A percentile compares a stretch with the other conserved stretches of the same genome.
Conservation (phyloP, 208 protist genomes). For the Trypanosomatidae sp. region DNA sequence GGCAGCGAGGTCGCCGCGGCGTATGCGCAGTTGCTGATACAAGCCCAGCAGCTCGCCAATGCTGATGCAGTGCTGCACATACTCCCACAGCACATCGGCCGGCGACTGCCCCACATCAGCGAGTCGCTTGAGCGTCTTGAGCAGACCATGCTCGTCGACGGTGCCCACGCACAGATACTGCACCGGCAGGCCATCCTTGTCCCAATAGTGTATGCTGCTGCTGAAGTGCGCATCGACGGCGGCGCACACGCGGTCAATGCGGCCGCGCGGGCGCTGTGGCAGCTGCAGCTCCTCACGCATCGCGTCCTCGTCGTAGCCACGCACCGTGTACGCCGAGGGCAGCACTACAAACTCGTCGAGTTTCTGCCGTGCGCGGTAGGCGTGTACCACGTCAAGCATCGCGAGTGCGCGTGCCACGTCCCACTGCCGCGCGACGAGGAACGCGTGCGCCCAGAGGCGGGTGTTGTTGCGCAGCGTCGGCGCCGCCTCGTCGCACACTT, state of each 20-base stretch:
- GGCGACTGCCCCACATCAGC: slow-evolving; percentile 2
- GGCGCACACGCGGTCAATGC: slow-evolving; percentile 17
- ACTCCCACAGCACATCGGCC: slow-evolving; percentile 7
- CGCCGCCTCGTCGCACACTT: slow-evolving; percentile 4
- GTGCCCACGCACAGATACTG: slow-evolving; percentile 20
- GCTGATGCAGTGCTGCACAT: slow-evolving; percentile 2
- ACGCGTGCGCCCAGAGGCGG: slow-evolving; percentile 36
- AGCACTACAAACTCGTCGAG: slow-evolving; percentile 16
- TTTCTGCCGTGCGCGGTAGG: slow-evolving; percentile 15
- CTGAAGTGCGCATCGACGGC: slow-evolving; percentile 13
- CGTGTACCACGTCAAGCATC: slow-evolving; percentile 19
- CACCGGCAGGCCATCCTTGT: slow-evolving; percentile 32
- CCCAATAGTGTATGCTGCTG: slow-evolving; percentile 35
- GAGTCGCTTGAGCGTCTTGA: slow-evolving; percentile 17
- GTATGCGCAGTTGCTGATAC: slow-evolving; percentile 5
- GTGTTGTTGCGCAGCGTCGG: slow-evolving; percentile 22
- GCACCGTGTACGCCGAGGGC: slow-evolving; percentile 27
- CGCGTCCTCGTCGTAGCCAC: slow-evolving; percentile 31
- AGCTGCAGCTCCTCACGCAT: slow-evolving; percentile 5
- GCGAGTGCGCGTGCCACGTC: slow-evolving; percentile 39
- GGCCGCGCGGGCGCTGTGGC: background rate
- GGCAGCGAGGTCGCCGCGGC: background rate
- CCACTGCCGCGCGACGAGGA: slow-evolving; percentile 38
- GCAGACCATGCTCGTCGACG: slow-evolving; percentile 14
- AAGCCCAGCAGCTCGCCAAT: slow-evolving; percentile 7